Conservation (phyloP, 257 asterid genomes). For the Nicotiana knightiana region DNA sequence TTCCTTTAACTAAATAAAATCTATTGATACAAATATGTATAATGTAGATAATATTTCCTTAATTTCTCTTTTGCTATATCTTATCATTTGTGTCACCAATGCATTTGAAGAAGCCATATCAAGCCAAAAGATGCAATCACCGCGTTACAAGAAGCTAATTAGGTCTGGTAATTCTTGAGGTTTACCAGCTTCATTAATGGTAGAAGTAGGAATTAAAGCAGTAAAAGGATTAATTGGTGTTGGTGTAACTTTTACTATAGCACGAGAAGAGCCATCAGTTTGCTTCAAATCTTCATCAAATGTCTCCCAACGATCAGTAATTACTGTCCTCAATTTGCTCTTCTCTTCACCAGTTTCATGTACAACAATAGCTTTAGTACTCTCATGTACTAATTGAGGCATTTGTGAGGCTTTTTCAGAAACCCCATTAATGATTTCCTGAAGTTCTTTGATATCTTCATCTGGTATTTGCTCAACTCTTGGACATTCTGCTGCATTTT, state of each 20-base stretch:
- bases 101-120: background rate
- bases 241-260: background rate
- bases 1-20: background rate
- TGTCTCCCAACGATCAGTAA: constrained; percentile 33
- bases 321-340: constrained; percentile 14
- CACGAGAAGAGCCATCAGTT: background rate
- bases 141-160: constrained; percentile 18
- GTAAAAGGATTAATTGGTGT: constrained; percentile 10
- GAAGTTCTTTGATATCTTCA: constrained; percentile 54
- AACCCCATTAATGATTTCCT: constrained; percentile 44
- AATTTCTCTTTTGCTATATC: background rate
- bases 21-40: background rate
- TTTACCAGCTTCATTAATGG: background rate
- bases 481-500: constrained; percentile 48
- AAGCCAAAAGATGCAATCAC: no score
- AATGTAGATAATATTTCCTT: background rate
- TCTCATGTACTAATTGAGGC: background rate
- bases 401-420: background rate
- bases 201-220: background rate
- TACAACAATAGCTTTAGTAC: constrained; percentile 19
- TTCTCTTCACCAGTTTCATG: background rate
- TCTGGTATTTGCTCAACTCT: constrained; percentile 44
- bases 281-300: constrained; percentile 30
- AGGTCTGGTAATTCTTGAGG: constrained; percentile 28
- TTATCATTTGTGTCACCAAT: background rate